Conservation (phyloP, 345 rosid genomes). For the Orychophragmus violaceus region DNA sequence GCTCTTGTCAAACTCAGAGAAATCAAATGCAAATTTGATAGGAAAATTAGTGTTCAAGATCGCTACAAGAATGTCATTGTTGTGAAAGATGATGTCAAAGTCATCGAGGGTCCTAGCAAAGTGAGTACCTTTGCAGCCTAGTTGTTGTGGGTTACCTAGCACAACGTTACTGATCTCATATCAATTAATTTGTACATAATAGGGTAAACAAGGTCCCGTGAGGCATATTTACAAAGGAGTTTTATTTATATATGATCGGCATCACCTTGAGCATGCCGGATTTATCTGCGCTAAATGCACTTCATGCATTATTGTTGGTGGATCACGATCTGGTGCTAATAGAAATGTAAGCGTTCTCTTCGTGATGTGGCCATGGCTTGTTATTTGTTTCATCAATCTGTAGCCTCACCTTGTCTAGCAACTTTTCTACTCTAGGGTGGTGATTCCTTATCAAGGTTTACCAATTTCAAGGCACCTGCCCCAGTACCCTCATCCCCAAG, state of each 20-base stretch:
- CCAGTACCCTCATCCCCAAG: constrained; percentile 71
- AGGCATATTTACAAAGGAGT: constrained; percentile 77
- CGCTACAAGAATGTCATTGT: constrained; percentile 57
- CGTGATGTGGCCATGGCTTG: neutral
- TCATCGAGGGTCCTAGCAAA: constrained; percentile 85
- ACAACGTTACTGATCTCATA: neutral
- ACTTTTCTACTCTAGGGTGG: constrained; percentile 49
- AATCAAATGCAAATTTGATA: constrained; percentile 84
- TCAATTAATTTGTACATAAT: constrained; percentile 3
- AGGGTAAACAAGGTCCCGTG: constrained; percentile 97
- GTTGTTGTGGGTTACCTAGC: neutral
- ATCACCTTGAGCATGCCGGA: constrained; percentile 97
- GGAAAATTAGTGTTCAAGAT: constrained; percentile 66
- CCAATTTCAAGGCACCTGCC: constrained; percentile 54
- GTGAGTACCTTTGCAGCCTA: constrained; percentile 40
- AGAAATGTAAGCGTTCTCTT: constrained; percentile 53
- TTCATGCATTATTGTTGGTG: constrained; percentile 77
- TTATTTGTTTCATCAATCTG: neutral
- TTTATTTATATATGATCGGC: constrained; percentile 76
- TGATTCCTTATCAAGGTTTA: constrained; percentile 56
- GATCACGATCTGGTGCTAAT: constrained; percentile 56
- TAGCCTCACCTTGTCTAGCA: neutral
- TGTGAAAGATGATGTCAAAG: constrained; percentile 73
- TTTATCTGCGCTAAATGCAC: constrained; percentile 80
- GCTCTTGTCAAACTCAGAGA: constrained; percentile 82